Evolutionary conservation across 495 filamentous ascomycete species (phyloP), one percentile per base, ranked within the genome.

Genomic region (Lineolata rhizophorae): DNA sequence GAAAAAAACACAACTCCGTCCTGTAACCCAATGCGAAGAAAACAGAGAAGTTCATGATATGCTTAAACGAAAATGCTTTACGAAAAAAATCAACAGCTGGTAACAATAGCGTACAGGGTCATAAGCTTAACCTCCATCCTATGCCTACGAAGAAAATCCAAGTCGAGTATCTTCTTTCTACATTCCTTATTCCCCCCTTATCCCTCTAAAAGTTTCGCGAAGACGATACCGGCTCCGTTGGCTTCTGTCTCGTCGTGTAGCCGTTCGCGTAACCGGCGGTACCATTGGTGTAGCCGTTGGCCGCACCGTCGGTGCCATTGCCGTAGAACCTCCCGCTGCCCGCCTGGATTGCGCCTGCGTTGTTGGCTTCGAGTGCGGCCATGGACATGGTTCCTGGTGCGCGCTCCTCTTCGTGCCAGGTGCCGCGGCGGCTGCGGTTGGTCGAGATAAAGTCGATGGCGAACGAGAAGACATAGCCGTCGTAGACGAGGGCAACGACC

Each of bases 401-500:
- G 49, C 22, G 50, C 50, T 20, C 40, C 35, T 28, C 37, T 40
- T 32, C 22, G 8, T 25, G 22, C 12, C 8, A 55, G 31, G 32
- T 59, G 54, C 20, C 50, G 52, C 36, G 71, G 74, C 3, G 67
- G n/a, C n/a, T 79, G 10, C 64, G 59, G 2, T 76, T 61, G 13
- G 82, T 80, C 0, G 87, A 87, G 31, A 81, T 56, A 22, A 97
- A 60, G 48, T 97, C 87, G 44, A 95, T 56, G 33, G 76, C 67
- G 56, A 92, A 95, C 24, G 77, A 82, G 29, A 91, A 64, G 26
- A 92, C 58, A 50, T 90, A 94, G 44, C 80, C 76, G 6, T 74
- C 83, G 56, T 92, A 97, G 38, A 94, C 59, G 42, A 95, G 72
- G 15, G 83, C 72, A 38, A 97, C 74, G 32, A 72, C 54, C 84